Conservation (phyloP, 148 eudicot species). For the Silene uniflora region DNA sequence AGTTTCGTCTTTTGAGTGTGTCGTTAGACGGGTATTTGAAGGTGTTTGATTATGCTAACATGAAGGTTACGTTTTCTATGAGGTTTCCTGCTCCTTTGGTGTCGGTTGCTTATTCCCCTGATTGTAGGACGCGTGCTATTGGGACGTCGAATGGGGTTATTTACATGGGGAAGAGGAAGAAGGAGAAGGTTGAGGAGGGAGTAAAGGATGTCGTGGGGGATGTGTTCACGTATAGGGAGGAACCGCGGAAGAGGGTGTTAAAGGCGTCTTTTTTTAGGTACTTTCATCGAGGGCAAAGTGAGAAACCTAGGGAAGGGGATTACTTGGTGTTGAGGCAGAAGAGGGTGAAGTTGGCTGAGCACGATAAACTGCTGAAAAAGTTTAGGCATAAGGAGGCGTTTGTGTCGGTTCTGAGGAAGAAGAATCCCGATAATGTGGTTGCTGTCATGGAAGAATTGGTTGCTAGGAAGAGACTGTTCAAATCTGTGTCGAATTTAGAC, state of each 20-base stretch:
- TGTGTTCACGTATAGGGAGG: slow-evolving; percentile 35
- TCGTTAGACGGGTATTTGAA: slow-evolving; percentile 86
- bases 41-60: slow-evolving; percentile 77
- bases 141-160: slow-evolving; percentile 82
- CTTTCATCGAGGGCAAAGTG: slow-evolving; percentile 76
- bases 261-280: slow-evolving; percentile 78
- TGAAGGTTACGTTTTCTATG: slow-evolving; percentile 71
- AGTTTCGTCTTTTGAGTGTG: slow-evolving; percentile 70
- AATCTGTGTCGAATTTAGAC: slow-evolving; percentile 61
- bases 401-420: slow-evolving; percentile 62
- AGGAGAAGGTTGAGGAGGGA: slow-evolving; percentile 32
- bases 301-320: slow-evolving; percentile 80
- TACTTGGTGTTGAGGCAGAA: slow-evolving; percentile 54
- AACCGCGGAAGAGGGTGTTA: slow-evolving; percentile 41
- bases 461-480: slow-evolving; percentile 69
- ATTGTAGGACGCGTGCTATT: slow-evolving; percentile 58
- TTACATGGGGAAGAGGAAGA: slow-evolving; percentile 72
- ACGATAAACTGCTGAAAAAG: slow-evolving; percentile 78
- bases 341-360: slow-evolving; percentile 68
- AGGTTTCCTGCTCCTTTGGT: slow-evolving; percentile 71
- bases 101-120: slow-evolving; percentile 85
- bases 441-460: slow-evolving; percentile 95
- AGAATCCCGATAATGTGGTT: slow-evolving; percentile 60
- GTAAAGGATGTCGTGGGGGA: slow-evolving; percentile 19
- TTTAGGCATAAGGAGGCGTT: slow-evolving; percentile 93